Base-by-base conservation (phyloP, 2,329 filamentous ascomycete genomes). In the Colletotrichum sp. region DNA sequence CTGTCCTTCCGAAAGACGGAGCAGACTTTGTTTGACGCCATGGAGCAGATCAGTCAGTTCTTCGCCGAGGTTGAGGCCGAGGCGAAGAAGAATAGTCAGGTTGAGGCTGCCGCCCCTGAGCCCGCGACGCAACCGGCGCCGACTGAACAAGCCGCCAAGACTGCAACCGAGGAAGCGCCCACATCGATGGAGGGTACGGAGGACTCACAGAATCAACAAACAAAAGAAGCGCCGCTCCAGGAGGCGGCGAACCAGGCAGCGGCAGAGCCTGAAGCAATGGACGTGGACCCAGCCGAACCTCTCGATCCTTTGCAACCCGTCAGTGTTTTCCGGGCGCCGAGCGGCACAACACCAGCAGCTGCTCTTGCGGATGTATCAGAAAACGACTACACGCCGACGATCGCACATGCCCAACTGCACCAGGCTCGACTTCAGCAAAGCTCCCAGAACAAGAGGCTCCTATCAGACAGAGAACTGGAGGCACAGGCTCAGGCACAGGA, bases 21-120 rank as follows among this genome's bases (percentile, higher is more conserved):
- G 15, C 92, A 91, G 82, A 96, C 96, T 4, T 85, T 98, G 32
- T 95, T 95, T 79, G 94, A 96, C 77, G 96, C 96, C 12, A 95
- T 98, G 93, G 87, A 88, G 62, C 90, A 96, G 81, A 98, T 98
- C 77, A 90, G 91, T 26, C 88, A 92, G 78, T 96, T 94, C 81
- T 97, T 98, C 83, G 91, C 87, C 26, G 87, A 89, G 1, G 83
- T 90, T 66, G 83, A 85, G 52, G 80, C 81, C 30, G 78, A 78
- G 26, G 56, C 77, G 43, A 80, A 77, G 18, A 71, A 75, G 26
- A 67, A 77, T 36, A 78, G 78, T 16, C 69, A 78, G 8, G 55
- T 76, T 18, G 60, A 70, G 3, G 72, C 66, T 15, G 30, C 71
- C 18, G 70, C 75, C 13, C 28, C 67, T 48, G 70, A 67, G 34